Base-by-base conservation (phyloP, 228 moss, liverwort and hornwort genomes). In the Sphagnum magellanicum region DNA sequence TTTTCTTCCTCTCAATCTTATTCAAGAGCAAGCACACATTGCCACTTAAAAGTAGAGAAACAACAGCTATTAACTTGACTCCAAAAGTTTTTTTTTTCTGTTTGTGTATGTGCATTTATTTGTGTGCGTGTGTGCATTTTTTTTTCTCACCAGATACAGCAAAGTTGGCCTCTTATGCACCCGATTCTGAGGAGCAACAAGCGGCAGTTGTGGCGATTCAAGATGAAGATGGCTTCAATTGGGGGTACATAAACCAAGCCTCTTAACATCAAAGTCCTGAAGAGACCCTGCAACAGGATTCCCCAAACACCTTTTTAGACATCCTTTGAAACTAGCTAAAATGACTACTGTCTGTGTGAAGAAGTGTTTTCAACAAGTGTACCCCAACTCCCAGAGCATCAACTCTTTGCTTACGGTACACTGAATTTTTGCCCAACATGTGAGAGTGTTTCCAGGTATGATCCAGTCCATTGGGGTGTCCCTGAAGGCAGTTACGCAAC, bases 401-500 rank as follows among this genome's bases (percentile, higher is more conserved):
- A 16, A 6, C 6, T 16, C 14, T 14, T 6, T 16, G 14, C 16
- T 7, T 6, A 6, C 60, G 0, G 0, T 60, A 14, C 60, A 13
- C 60, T 60, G 6, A 60, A 6, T 60, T 62, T 46, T 46, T 16
- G 7, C 61, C 47, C 4, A 17, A 11, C 5, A 32, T 32, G 32
- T 32, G 32, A 32, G 32, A 32, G 16, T 71, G 49, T 67, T 10
- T 77, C 79, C 80, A 91, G 91, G 65, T 97, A 97, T 74, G 97
- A 97, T 74, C 97, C 97, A 75, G 91, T 87, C 32, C 75, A 90
- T 76, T 97, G 92, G 91, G 87, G 93, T 72, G 96, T 97, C 69
- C 97, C 97, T 16, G 97, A 97, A 69, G 97, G 97, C 53, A 93
- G 97, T 79, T 97, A 97, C 68, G 82, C 97, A 46, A 87, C 85